Base-by-base conservation (phyloP, 2,329 filamentous ascomycete genomes). In the Trichothecium sympodiale region DNA sequence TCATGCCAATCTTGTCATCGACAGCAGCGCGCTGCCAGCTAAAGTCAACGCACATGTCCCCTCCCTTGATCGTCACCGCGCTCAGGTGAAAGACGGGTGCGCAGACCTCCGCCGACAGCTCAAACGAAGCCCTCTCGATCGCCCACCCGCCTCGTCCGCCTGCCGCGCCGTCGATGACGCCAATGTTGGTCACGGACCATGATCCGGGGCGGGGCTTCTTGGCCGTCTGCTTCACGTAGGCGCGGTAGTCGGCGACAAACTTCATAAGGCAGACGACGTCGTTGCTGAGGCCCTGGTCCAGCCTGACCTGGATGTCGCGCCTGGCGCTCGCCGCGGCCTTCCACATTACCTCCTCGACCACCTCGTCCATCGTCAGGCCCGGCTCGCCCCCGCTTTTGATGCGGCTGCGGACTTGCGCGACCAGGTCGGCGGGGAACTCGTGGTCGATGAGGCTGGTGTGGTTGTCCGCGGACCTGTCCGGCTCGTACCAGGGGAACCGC, bases 171-270 rank as follows among this genome's bases (percentile, higher is more conserved):
- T 52, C 46, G 2, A 54, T 25, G 6, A 41, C 45, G 6, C 52
- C 52, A 3, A 55, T 37, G 37, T 55, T 55, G 16, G 47, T 51
- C 8, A 53, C 43, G 14, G 41, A 35, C 43, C 48, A 48, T 1
- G 43, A 42, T 10, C 38, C 27, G 8, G 30, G 34, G 10, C 52
- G 43, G 12, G 52, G 47, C 35, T 47, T 50, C 32, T 44, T 40
- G 15, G 44, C 39, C 5, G 40, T 31, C 15, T 36, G 37, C 29
- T 35, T 36, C 31, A 44, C 42, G 28, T 46, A 36, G 13, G 31
- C 27, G 2, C 43, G 42, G 42, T 48, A 52, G 39, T 55, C 51
- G 10, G 36, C 25, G 4, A 53, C 42, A 3, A 50, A 43, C 6
- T 41, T 42, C 42, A 52, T 40, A 9, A 55, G 29, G 2, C 42